Evolutionary conservation across 495 filamentous ascomycete genomes (phyloP).

Genomic region (Hypomontagnella submonticulosa): DNA sequence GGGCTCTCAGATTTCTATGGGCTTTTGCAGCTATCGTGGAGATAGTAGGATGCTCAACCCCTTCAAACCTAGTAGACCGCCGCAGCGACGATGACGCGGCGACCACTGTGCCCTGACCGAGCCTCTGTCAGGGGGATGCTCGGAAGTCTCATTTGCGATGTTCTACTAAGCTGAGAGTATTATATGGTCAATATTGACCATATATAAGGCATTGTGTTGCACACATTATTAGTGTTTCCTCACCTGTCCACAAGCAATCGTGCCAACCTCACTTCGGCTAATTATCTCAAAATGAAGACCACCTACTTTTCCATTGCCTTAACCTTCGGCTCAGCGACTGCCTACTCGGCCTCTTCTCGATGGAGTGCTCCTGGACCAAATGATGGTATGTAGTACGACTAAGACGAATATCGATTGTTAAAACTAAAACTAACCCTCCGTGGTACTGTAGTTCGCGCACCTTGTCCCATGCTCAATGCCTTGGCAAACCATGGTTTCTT

Average conservation of each 20-base stretch:
- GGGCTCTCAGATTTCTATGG: conserved; percentile 1
- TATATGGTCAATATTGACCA: no score
- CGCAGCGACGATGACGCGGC: no score
- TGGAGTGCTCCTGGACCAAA: conserved; percentile 24
- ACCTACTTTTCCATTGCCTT: conserved; percentile 21
- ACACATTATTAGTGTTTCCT: no score
- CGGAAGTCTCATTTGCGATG: no score
- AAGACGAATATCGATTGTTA: conserved; percentile 23
- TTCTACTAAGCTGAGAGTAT: no score
- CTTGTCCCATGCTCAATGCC: conserved; percentile 56
- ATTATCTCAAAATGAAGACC: conserved; percentile 33
- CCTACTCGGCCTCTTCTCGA: conserved; percentile 5
- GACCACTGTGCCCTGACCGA: no score
- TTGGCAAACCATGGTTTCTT: conserved; percentile 54
- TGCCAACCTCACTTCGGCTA: background rate
- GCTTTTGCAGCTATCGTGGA: no score
- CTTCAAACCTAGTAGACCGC: no score
- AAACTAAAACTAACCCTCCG: conserved; percentile 22
- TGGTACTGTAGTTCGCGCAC: conserved; percentile 46
- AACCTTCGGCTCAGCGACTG: conserved; percentile 27
- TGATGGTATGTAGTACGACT: conserved; percentile 40
- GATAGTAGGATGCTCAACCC: no score
- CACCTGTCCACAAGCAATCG: no score
- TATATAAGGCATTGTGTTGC: no score
- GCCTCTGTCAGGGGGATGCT: no score